Conservation (phyloP, 148 eudicot genomes). For the Nyssa sinensis region DNA sequence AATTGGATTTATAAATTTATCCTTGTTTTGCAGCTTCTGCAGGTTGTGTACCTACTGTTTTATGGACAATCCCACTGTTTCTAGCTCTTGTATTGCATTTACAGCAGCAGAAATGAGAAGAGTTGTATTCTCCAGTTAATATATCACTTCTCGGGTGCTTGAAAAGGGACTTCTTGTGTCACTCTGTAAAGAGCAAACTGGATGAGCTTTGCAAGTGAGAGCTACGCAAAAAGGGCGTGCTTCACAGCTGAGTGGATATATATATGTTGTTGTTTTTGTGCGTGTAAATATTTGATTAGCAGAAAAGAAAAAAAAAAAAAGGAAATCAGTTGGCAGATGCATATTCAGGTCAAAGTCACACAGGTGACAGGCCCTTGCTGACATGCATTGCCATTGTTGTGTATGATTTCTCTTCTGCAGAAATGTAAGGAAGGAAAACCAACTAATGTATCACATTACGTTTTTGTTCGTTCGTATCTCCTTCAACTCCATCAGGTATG, state of each 20-base stretch:
- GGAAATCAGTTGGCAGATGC: slow-evolving; percentile 29
- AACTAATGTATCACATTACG: slow-evolving; percentile 39
- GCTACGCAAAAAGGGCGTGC: slow-evolving; percentile 50
- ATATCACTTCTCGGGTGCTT: slow-evolving; percentile 32
- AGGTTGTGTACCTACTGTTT: slow-evolving; percentile 27
- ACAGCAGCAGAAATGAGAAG: slow-evolving; percentile 35
- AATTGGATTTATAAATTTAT: not conserved
- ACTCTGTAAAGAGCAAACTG: slow-evolving; percentile 28
- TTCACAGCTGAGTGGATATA: slow-evolving; percentile 64
- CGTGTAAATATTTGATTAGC: slow-evolving; percentile 68
- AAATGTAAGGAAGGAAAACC: slow-evolving; percentile 43
- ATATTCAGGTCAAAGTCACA: slow-evolving; percentile 83
- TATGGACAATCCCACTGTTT: slow-evolving; percentile 44
- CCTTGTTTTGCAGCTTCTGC: slow-evolving; percentile 57
- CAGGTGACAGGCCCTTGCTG: slow-evolving; percentile 83
- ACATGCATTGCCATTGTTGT: slow-evolving; percentile 49
- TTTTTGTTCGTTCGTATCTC: slow-evolving; percentile 34
- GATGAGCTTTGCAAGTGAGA: slow-evolving; percentile 65
- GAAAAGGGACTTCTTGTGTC: slow-evolving; percentile 29
- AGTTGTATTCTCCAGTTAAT: slow-evolving; percentile 22
- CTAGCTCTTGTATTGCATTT: slow-evolving; percentile 39
- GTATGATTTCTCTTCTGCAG: slow-evolving; percentile 51
- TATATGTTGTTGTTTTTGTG: slow-evolving; percentile 60
- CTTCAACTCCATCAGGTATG: slow-evolving; percentile 11
- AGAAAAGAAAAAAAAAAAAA: not conserved